Evolutionary conservation across 2,329 filamentous ascomycete genomes (phyloP).

Genomic region (Colletotrichum shisoi): DNA sequence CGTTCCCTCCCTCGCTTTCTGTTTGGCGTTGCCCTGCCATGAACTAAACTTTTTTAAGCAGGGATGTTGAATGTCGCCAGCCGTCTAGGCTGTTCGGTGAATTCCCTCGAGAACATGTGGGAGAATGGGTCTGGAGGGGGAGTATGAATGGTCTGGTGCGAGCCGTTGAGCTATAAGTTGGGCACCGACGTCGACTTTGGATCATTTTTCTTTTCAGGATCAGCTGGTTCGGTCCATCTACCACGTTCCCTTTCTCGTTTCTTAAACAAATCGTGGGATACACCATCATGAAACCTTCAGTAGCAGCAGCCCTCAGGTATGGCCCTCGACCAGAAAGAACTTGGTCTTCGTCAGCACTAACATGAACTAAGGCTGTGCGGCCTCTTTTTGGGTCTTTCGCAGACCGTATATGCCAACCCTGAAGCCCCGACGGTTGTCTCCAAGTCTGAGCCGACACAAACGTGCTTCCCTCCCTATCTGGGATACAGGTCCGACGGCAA

Average conservation of each 20-base stretch:
- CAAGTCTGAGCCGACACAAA: background rate
- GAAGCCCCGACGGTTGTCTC: background rate
- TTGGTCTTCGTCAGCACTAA: slow-evolving; percentile 5
- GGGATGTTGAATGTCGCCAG: slow-evolving; percentile 3
- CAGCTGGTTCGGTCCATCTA: no score
- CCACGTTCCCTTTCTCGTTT: background rate
- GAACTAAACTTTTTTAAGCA: slow-evolving; percentile 9
- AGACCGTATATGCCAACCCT: background rate
- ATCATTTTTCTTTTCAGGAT: background rate
- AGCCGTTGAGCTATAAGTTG: slow-evolving; percentile 1
- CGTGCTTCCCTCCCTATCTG: slow-evolving; percentile 19
- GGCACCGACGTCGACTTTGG: background rate
- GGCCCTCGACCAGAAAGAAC: background rate
- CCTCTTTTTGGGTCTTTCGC: slow-evolving; percentile 15
- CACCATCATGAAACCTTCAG: slow-evolving; percentile 9
- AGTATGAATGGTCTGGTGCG: background rate
- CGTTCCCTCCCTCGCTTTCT: no score
- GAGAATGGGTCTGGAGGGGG: background rate
- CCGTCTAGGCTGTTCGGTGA: background rate
- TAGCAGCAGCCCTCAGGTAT: slow-evolving; percentile 21
- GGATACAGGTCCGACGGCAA: background rate
- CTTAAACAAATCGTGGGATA: background rate
- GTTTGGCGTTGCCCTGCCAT: background rate
- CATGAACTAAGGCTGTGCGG: slow-evolving; percentile 11
- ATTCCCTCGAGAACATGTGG: background rate